These are phyloP conservation scores for Immersiporthe knoxdaviesiana DNA, from an alignment of 2,329 filamentous ascomycete species.

Conservation along the genomic window DNA sequence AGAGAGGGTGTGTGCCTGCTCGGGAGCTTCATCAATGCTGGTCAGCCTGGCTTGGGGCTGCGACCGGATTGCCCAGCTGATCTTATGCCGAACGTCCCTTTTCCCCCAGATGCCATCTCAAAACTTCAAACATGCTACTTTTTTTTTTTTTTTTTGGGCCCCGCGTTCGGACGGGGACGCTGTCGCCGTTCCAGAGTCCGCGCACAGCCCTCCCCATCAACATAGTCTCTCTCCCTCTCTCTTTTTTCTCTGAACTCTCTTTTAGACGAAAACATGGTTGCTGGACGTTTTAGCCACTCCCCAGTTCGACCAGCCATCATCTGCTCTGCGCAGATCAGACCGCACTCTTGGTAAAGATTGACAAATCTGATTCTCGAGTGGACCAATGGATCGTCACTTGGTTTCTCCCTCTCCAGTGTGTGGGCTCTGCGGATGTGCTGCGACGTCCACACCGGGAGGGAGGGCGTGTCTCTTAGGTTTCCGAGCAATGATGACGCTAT, in stretches of 20 bases:
- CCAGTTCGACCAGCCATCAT: background rate
- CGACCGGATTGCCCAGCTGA: constrained; percentile 52
- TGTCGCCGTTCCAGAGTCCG: constrained; percentile 35
- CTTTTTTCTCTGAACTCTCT: background rate
- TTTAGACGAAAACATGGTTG: background rate
- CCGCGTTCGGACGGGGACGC: constrained; percentile 32
- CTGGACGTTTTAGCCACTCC: constrained; percentile 1
- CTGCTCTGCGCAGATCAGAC: constrained; percentile 25
- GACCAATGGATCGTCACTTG: constrained; percentile 24
- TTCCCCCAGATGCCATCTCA: constrained; percentile 35
- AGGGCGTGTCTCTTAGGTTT: background rate
- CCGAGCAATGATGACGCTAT: constrained; percentile 1
- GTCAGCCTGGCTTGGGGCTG: constrained; percentile 43
- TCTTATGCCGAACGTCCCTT: constrained; percentile 49
- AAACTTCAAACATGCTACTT: constrained; percentile 31
- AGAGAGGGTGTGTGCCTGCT: constrained; percentile 38
- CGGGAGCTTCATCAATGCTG: constrained; percentile 40
- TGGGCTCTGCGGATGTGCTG: constrained; percentile 32
- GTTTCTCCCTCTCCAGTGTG: constrained; percentile 15
- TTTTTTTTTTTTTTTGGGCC: too few species aligned
- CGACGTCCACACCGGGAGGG: constrained; percentile 29
- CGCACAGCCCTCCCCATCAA: background rate
- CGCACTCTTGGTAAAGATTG: constrained; percentile 30
- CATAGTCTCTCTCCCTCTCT: background rate
- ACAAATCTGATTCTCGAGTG: constrained; percentile 31